phyloP scores from a whole-genome alignment of 805 yeast species.

The Grigorovia transvaalensis region DNA sequence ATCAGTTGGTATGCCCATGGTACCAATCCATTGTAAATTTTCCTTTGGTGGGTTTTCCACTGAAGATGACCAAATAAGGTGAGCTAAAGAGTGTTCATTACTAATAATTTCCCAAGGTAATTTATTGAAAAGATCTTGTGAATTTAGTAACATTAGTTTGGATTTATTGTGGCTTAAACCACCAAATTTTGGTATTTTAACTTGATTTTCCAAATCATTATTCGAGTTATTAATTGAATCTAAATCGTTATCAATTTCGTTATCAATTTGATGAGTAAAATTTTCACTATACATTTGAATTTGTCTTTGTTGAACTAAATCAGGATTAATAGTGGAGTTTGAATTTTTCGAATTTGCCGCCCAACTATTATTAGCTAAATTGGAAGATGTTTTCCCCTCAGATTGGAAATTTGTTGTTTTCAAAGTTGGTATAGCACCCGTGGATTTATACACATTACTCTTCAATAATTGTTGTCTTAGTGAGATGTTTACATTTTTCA shows the following conservation, averaged over 20 bases:
- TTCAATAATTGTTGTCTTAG: constrained; percentile 8
- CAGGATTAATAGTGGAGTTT: not conserved
- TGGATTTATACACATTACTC: constrained; percentile 6
- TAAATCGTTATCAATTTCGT: constrained; percentile 9
- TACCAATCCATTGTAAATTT: constrained; percentile 67
- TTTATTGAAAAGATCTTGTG: constrained; percentile 30
- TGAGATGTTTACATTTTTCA: constrained; percentile 23
- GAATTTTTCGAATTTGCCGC: not conserved
- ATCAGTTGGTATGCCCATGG: constrained; percentile 88
- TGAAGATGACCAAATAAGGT: constrained; percentile 29
- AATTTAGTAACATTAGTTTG: constrained; percentile 26
- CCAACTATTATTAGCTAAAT: not conserved
- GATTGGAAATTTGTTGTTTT: not conserved
- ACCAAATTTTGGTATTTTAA: constrained; percentile 43
- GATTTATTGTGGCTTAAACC: constrained; percentile 44
- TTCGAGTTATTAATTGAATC: constrained; percentile 9
- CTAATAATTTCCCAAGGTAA: constrained; percentile 75
- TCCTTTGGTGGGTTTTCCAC: constrained; percentile 29
- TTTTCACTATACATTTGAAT: constrained; percentile 1
- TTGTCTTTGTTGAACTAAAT: not conserved
- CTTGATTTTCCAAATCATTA: constrained; percentile 7
- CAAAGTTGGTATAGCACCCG: not conserved
- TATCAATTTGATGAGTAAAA: not conserved
- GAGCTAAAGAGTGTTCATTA: constrained; percentile 71
- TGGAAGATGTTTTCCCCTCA: not conserved